Conservation (phyloP, 73 alveolate genomes). For the Paramecium pentaurelia region DNA sequence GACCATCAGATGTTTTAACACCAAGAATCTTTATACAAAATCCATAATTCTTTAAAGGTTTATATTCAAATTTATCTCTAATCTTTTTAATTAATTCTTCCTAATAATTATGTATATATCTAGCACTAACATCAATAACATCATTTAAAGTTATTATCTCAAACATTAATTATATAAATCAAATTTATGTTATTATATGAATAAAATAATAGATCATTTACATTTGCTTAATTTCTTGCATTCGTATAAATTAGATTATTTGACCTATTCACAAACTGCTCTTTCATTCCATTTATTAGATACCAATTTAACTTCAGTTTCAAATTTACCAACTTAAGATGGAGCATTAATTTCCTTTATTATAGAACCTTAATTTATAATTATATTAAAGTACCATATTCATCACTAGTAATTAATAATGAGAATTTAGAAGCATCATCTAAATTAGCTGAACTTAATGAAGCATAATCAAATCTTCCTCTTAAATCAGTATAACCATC, state of each 20-base stretch:
- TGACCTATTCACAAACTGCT: conserved; percentile 16
- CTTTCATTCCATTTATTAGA: conserved; percentile 50
- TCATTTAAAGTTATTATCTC: conserved; percentile 1
- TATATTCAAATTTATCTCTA: not conserved
- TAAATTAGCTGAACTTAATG: conserved; percentile 74
- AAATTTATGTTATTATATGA: not conserved
- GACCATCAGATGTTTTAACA: not conserved
- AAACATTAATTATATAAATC: not conserved
- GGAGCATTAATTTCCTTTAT: conserved; percentile 60
- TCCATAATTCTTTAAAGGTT: not conserved
- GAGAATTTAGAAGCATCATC: conserved; percentile 82
- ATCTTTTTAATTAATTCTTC: not conserved
- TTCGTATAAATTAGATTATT: not conserved
- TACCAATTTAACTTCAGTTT: conserved; percentile 37
- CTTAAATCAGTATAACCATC: conserved; percentile 96
- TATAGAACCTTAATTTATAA: conserved; percentile 26
- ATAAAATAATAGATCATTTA: not conserved
- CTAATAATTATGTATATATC: not conserved
- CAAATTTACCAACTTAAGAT: conserved; percentile 49
- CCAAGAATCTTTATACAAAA: not conserved
- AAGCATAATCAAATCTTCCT: conserved; percentile 93
- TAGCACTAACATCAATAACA: not conserved
- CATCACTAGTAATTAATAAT: conserved; percentile 78
- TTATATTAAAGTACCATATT: conserved; percentile 65
- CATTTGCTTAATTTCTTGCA: not conserved